Base-by-base conservation (phyloP, 768 basidiomycete species). In the Hygrocybe punicea region DNA sequence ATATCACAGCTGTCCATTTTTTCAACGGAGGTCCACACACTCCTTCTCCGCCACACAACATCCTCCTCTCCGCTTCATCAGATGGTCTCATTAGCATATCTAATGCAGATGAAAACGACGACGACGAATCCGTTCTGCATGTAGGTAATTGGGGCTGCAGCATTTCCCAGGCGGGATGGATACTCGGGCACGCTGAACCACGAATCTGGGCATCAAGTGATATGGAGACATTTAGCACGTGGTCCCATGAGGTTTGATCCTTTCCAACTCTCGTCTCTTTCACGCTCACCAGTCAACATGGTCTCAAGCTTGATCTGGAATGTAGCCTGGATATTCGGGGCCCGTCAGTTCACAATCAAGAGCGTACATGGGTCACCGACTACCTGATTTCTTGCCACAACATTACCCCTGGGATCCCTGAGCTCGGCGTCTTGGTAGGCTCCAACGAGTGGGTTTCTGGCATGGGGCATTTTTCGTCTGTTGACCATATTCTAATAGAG, bases 191-290 rank as follows among this genome's bases (percentile, higher is more conserved):
- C 24, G 50, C 70, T 4, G 65, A 60, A 14, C 72, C 73, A 29
- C 73, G 69, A 47, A 76, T 93, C 7, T 97, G 93, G 93, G 88
- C 87, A 21, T 81, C 84, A 10, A 94, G 91, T 61, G 95, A 97
- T 72, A 97, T 97, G 94, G 93, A 98, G 70, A 93, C 90, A 0
- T 89, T 95, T 62, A 88, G 89, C 55, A 78, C 83, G 13, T 98
- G 93, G 95, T 82, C 85, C 24, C 71, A 71, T 47, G 88, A 92
- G 72, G 90, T 87, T 58, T 29, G 69, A 58, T 6, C 36, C 45
- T 35, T 42, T 54, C 49, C 50, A 23, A 17, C 39, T n/a, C 36
- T 44, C 24, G 17, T 5, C n/a, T 4, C 17, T 2, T 46, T 46
- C 13, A 21, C 35, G 6, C 21, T 56, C 19, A 23, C 42, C 19